Percentiles rank a stretch among this genome's conserved stretches.
Conservation (phyloP, 345 rosid species). For the Xanthoceras sorbifolium region DNA sequence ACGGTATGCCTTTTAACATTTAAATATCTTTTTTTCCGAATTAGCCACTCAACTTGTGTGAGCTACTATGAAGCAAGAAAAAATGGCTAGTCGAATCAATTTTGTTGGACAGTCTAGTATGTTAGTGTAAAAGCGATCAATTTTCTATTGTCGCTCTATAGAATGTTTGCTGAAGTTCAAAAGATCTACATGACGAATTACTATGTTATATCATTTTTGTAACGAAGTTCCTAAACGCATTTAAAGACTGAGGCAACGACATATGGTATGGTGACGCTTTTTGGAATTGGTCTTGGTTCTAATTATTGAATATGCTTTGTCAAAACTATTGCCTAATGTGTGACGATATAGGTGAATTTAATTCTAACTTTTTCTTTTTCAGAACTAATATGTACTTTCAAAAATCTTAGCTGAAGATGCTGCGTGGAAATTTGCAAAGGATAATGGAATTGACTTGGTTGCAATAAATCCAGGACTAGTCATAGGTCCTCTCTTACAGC, state of each 20-base stretch:
- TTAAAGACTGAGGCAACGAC: neutral
- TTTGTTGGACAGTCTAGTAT: too few species aligned
- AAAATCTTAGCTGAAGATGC: constrained; percentile 51
- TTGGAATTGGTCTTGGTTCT: neutral
- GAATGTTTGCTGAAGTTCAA: too few species aligned
- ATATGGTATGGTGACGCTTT: too few species aligned
- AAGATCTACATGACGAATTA: too few species aligned
- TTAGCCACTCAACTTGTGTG: too few species aligned
- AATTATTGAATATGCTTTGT: neutral
- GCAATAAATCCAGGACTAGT: constrained; percentile 42
- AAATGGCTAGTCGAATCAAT: too few species aligned
- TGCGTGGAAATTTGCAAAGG: constrained; percentile 44
- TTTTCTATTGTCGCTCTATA: too few species aligned
- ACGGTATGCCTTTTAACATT: too few species aligned
- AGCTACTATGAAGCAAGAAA: too few species aligned
- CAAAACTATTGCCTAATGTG: neutral
- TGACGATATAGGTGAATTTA: neutral
- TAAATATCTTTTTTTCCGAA: too few species aligned
- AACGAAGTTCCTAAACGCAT: neutral
- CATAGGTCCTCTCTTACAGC: constrained; percentile 48
- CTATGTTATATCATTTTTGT: too few species aligned
- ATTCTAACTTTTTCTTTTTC: neutral
- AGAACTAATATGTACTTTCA: constrained; percentile 44
- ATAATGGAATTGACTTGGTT: constrained; percentile 47
- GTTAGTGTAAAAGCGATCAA: too few species aligned